Base-by-base conservation (phyloP, 441 rosid species). In the Manihot esculenta region DNA sequence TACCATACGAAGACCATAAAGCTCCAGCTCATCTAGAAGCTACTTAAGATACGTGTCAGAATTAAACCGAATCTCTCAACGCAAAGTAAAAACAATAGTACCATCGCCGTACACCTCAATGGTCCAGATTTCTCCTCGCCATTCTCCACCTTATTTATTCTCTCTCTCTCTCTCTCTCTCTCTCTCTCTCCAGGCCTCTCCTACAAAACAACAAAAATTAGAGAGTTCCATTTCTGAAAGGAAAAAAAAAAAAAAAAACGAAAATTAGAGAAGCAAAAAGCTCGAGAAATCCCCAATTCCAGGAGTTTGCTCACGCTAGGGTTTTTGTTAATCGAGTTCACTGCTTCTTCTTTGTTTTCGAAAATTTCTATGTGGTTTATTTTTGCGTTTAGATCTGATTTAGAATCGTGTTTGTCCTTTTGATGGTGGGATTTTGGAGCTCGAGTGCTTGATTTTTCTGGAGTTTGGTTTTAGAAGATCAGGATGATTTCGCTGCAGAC, bases 401-500 rank as follows among this genome's bases (percentile, higher is more conserved):
- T 26, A 35, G 63, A 50, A 57, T 41, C 18, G 61, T 67, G 47
- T 53, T 70, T 74, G 26, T 57, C 66, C 26, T 27, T 72, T 67
- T 64, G 62, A 64, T 74, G 72, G 62, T 64, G 26, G 57, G 61
- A 33, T 54, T 61, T 81, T 73, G 81, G 81, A 70, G 70, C 71
- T 64, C 69, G 71, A 73, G 44, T 70, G 53, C 24, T n/a, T 15
- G 45, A 44, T 57, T 69, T 38, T 11, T 42, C 10, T 30, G 61
- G 23, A 60, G 55, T 45, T 8, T 60, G 62, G 66, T 63, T 64
- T 53, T 45, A 18, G 69, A 77, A 47, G 61, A 71, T 68, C 78
- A 68, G 65, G 74, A 90, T 90, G 92, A 77, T 90, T 73, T 83
- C 87, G 73, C 69, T 87, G 74, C 89, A 85, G 70, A 87, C 74